phyloP scores from a whole-genome alignment of 129 eudicot species.

The Flaveria sonorensis region DNA sequence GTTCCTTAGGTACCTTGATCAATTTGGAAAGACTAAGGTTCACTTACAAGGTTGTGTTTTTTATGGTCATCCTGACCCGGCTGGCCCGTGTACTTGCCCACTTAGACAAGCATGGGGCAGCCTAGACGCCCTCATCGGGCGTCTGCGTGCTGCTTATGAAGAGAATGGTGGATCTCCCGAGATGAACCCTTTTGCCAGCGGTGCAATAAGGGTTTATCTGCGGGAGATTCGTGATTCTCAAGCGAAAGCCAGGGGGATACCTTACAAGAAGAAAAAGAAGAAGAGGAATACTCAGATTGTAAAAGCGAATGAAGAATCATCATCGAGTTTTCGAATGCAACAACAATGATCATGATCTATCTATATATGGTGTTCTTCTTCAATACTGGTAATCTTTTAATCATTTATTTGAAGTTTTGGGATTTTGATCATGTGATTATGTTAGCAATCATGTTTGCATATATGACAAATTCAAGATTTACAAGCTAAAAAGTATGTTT shows the following conservation, averaged over 20 bases:
- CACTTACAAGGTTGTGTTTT: slow-evolving; percentile 64
- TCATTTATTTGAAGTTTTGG: slow-evolving; percentile 4
- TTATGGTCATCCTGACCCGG: slow-evolving; percentile 73
- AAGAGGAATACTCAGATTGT: slow-evolving; percentile 43
- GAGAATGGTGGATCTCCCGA: slow-evolving; percentile 69
- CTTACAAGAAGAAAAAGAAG: slow-evolving; percentile 78
- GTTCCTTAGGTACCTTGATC: slow-evolving; percentile 63
- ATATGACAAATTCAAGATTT: slow-evolving; percentile 25
- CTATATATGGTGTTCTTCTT: slow-evolving; percentile 1
- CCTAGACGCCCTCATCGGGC: slow-evolving; percentile 73
- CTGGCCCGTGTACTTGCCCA: slow-evolving; percentile 77
- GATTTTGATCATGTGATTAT: not conserved
- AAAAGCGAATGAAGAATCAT: slow-evolving; percentile 44
- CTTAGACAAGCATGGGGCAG: slow-evolving; percentile 83
- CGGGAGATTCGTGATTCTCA: slow-evolving; percentile 70
- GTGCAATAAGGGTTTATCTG: slow-evolving; percentile 60
- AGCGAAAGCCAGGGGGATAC: slow-evolving; percentile 69
- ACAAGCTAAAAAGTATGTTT: slow-evolving; percentile 17
- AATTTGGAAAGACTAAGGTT: slow-evolving; percentile 80
- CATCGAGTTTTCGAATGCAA: slow-evolving; percentile 46
- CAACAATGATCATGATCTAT: slow-evolving; percentile 35
- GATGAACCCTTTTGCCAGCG: slow-evolving; percentile 72
- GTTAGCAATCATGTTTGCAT: slow-evolving; percentile 7
- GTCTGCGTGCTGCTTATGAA: slow-evolving; percentile 72
- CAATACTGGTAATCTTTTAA: slow-evolving; percentile 35